Evolutionary conservation across 2,329 filamentous ascomycete genomes (phyloP).

Genomic region (Calonectria pteridis): DNA sequence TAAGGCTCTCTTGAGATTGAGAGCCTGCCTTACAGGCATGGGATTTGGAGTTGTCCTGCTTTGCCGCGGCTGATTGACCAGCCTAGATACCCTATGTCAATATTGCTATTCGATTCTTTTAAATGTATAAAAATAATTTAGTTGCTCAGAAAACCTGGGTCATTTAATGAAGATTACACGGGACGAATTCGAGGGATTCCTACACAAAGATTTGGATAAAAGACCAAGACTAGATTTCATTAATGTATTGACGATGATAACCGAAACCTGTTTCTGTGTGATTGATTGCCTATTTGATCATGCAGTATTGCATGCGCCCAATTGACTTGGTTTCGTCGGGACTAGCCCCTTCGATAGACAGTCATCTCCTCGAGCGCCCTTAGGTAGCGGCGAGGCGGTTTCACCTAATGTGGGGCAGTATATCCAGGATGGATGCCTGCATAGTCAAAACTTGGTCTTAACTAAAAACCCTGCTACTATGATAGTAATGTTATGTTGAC

Average conservation of each 20-base stretch:
- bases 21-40: slow-evolving; percentile 28
- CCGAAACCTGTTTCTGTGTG: background rate
- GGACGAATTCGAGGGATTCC: slow-evolving; percentile 13
- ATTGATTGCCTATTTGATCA: background rate
- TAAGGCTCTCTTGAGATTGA: background rate
- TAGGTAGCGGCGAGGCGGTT: too few species aligned
- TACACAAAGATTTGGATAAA: slow-evolving; percentile 25
- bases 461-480: background rate
- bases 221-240: slow-evolving; percentile 24
- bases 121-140: slow-evolving; percentile 35
- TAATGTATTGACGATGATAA: slow-evolving; percentile 28
- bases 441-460: background rate
- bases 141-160: slow-evolving; percentile 20
- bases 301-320: background rate
- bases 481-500: background rate
- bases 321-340: background rate
- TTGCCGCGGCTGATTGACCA: slow-evolving; percentile 25
- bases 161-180: slow-evolving; percentile 28
- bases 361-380: background rate
- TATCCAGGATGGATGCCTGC: too few species aligned
- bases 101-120: slow-evolving; percentile 36
- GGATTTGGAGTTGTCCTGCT: slow-evolving; percentile 31
- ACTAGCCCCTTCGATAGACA: background rate
- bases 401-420: background rate
- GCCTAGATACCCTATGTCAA: slow-evolving; percentile 41